Percentiles rank a stretch among this genome's conserved stretches.
These are phyloP conservation scores for Ustilago trichophora DNA, from an alignment of 1,284 basidiomycete genomes.

Conservation along the genomic window DNA sequence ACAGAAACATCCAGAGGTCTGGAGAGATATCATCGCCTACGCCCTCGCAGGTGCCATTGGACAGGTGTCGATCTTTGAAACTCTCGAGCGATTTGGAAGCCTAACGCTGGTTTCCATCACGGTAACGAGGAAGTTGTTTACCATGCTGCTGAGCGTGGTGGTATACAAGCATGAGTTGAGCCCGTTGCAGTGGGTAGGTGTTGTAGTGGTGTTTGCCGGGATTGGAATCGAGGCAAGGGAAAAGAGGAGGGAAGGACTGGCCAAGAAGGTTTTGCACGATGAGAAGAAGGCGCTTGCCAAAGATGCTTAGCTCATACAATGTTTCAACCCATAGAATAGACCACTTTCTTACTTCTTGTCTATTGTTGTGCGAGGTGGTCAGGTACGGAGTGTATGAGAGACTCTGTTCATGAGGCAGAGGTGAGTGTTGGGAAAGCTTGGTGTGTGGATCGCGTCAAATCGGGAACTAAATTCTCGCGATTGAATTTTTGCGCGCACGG, in stretches of 20 bases:
- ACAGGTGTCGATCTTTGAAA: constrained; percentile 98
- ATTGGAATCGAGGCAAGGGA: constrained; percentile 89
- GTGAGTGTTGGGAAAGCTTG: no score
- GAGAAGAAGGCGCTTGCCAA: constrained; percentile 41
- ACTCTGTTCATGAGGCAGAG: no score
- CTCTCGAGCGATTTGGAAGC: constrained; percentile 92
- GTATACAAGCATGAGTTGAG: constrained; percentile 90
- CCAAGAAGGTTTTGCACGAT: constrained; percentile 34
- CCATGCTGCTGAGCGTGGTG: constrained; percentile 93
- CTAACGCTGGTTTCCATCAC: constrained; percentile 73
- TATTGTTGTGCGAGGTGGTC: no score
- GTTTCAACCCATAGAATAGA: no score
- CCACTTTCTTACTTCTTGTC: no score
- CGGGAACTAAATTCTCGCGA: neutral
- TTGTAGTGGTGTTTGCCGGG: constrained; percentile 87
- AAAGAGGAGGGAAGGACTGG: constrained; percentile 46
- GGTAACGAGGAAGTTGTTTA: constrained; percentile 92
- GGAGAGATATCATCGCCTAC: constrained; percentile 82
- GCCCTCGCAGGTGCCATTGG: constrained; percentile 90
- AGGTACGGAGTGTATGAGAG: no score
- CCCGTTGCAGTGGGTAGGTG: constrained; percentile 87
- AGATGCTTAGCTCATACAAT: no score
- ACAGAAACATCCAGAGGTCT: constrained; percentile 78
- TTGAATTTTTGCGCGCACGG: constrained; percentile 3
- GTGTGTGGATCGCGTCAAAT: no score